Evolutionary conservation across 495 filamentous ascomycete species (phyloP).

Genomic region (Talaromyces stipitatus): DNA sequence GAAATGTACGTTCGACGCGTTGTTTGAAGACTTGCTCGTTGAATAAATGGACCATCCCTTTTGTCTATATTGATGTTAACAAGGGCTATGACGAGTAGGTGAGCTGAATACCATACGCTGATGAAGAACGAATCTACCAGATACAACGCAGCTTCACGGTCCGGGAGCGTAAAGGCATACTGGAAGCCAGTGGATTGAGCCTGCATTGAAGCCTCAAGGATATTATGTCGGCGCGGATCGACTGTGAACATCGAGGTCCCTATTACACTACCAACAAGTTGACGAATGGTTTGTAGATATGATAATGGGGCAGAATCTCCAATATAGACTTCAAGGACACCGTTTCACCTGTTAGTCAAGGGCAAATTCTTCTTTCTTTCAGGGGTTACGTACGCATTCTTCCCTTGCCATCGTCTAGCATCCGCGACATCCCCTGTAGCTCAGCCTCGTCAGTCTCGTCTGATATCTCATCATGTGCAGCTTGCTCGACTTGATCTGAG

Average conservation of each 20-base stretch:
- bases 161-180: slow-evolving; percentile 44
- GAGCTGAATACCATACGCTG: slow-evolving; percentile 34
- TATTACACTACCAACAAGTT: slow-evolving; percentile 60
- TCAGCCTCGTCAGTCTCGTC: slow-evolving; percentile 50
- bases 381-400: slow-evolving; percentile 23
- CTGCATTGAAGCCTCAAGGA: slow-evolving; percentile 49
- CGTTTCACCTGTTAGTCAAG: background rate
- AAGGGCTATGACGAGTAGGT: background rate
- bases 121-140: slow-evolving; percentile 53
- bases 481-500: slow-evolving; percentile 11
- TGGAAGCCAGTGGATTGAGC: slow-evolving; percentile 32
- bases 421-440: slow-evolving; percentile 46
- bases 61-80: slow-evolving; percentile 31
- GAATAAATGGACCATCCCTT: slow-evolving; percentile 49
- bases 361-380: background rate
- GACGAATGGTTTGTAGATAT: slow-evolving; percentile 63
- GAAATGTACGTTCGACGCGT: slow-evolving; percentile 43
- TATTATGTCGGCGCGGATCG: slow-evolving; percentile 60
- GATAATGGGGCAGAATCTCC: slow-evolving; percentile 68
- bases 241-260: slow-evolving; percentile 60
- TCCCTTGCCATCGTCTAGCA: slow-evolving; percentile 52
- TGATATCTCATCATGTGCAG: slow-evolving; percentile 21
- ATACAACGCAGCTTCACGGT: slow-evolving; percentile 44
- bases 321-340: slow-evolving; percentile 48
- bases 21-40: slow-evolving; percentile 40